Evolutionary conservation across 225 moss, liverwort and hornwort species (phyloP), one percentile per base, ranked within the genome.

Genomic region (Physcomitrium patens): DNA sequence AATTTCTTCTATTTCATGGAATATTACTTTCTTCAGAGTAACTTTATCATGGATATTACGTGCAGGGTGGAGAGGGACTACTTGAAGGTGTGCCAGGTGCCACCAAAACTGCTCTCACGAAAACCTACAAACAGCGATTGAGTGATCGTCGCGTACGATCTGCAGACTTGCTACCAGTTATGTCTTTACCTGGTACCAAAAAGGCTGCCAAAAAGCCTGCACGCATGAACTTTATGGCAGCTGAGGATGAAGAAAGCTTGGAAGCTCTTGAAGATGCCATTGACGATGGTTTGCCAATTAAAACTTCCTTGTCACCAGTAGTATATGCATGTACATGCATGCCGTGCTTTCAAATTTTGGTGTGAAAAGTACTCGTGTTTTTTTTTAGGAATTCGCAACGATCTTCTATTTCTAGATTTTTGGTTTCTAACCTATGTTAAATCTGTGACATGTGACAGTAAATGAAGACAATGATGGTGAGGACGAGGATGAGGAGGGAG

Each of bases 51-150:
- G 55, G 47, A 69, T 19, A 75, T 26, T 70, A 62, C 66, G 63
- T 71, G 65, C 77, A 99, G 93, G 95, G 95, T 65, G 89, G 83
- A 74, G 80, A 77, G 66, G 90, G 95, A 68, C 85, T 83, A 67
- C 79, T 95, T 68, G 93, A 99, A 19, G 99, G 99, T 71, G 89
- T 99, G 49, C 89, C 91, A 79, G 82, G 91, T 68, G 85, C 95
- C 26, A 91, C 93, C 1, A 99, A 99, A 75, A 74, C 99, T 48
- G 95, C 99, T 63, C 83, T 99, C 41, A 99, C 97, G 10, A 99
- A 89, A 76, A 62, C 84, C 12, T 99, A 91, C 75, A 99, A 99
- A 72, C 93, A 91, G 74, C 84, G 87, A 63, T 83, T 81, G 42
- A 90, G 90, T 2, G 91, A 94, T 69, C 90, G 94, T 11, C 84